Conservation (phyloP, 306 rosid species). For the Prunus armeniaca region DNA sequence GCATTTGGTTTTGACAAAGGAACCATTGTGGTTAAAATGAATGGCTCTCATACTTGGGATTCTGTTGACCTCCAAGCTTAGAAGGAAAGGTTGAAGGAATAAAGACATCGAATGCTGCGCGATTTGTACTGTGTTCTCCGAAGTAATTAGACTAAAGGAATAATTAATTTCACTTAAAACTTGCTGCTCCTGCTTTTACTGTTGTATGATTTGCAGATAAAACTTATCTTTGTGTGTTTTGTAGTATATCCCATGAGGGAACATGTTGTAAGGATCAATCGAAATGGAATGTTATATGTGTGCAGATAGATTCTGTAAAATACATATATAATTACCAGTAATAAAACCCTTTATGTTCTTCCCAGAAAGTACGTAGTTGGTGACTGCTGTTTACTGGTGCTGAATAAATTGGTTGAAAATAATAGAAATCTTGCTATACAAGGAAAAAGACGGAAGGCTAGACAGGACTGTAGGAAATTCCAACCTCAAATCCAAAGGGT, state of each 20-base stretch:
- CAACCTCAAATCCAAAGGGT: no score
- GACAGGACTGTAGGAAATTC: no score
- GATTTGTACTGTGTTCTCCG: neutral
- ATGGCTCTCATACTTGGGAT: neutral
- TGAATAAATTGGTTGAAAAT: no score
- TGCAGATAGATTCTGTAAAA: no score
- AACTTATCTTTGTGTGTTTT: neutral
- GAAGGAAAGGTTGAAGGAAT: neutral
- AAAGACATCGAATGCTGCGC: neutral
- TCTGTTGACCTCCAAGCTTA: neutral
- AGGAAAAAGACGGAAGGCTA: no score
- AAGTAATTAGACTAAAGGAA: neutral
- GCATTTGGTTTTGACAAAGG: constrained; percentile 13
- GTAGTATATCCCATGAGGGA: neutral
- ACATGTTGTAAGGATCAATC: neutral
- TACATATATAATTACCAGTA: no score
- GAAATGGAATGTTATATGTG: neutral
- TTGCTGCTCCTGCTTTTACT: neutral
- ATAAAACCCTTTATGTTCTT: no score
- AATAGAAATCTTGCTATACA: no score
- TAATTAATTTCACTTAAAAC: neutral
- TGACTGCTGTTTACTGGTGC: no score
- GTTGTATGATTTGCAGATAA: neutral
- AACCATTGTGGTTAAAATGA: neutral
- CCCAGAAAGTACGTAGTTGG: no score